phyloP scores from a whole-genome alignment of 257 asterid species.

The Solanum habrochaites region DNA sequence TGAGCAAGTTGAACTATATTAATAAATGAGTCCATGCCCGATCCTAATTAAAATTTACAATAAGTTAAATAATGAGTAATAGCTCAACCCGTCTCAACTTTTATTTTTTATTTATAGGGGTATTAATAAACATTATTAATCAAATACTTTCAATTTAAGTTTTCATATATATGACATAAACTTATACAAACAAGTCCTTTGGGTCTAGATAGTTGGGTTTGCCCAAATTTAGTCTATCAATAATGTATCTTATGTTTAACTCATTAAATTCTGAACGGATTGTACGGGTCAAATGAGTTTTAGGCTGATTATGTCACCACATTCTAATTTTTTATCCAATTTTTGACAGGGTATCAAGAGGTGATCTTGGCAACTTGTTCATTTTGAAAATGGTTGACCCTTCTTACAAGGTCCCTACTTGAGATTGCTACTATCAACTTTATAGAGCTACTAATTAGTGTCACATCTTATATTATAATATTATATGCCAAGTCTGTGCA shows the following conservation, averaged over 20 bases:
- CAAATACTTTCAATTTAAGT: not conserved
- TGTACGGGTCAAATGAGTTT: not conserved
- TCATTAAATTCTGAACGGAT: not conserved
- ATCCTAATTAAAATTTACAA: not conserved
- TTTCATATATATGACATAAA: not conserved
- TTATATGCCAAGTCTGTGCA: not conserved
- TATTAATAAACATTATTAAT: no score
- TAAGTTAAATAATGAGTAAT: not conserved
- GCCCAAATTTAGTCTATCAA: not conserved
- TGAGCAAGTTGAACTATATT: not conserved
- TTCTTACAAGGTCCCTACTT: constrained; percentile 46
- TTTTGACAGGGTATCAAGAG: constrained; percentile 67
- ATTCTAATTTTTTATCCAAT: not conserved
- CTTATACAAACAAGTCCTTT: not conserved
- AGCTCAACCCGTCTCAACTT: not conserved
- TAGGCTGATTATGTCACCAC: no score
- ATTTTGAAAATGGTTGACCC: constrained; percentile 77
- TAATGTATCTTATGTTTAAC: not conserved
- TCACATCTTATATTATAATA: not conserved
- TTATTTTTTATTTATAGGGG: no score
- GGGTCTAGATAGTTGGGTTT: not conserved
- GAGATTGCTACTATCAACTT: not conserved
- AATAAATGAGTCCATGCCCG: not conserved
- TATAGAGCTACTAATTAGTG: not conserved
- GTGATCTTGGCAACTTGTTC: constrained; percentile 80